phyloP scores from a whole-genome alignment of 176 grass and related monocot genomes.

The Carex myosuroides region DNA sequence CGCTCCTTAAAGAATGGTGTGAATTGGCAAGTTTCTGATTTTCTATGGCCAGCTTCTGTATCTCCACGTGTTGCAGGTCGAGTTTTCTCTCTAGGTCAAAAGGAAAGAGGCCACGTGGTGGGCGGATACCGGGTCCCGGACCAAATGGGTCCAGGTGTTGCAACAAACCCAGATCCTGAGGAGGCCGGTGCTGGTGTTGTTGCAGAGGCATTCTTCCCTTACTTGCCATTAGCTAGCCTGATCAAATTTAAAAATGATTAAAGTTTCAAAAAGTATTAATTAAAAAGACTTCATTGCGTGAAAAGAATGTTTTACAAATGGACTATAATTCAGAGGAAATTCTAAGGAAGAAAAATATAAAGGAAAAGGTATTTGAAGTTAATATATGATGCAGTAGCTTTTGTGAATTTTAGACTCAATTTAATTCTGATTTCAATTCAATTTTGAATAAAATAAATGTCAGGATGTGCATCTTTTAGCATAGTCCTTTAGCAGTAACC shows the following conservation, averaged over 20 bases:
- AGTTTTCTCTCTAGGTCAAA: conserved; percentile 92
- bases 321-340: not conserved
- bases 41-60: conserved; percentile 75
- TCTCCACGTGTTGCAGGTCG: conserved; percentile 46
- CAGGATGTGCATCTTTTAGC: not conserved
- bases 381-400: not conserved
- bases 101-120: conserved; percentile 39
- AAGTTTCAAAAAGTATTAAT: not conserved
- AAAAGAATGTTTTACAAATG: not conserved
- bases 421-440: not conserved
- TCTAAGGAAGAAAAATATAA: not conserved
- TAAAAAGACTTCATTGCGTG: not conserved
- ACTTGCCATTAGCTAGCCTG: conserved; percentile 36
- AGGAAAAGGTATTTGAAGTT: not conserved
- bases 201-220: conserved; percentile 48
- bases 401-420: not conserved
- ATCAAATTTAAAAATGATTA: conserved; percentile 11
- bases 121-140: conserved; percentile 35
- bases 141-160: conserved; percentile 52
- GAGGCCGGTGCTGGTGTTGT: conserved; percentile 36
- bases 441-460: not conserved
- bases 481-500: not conserved
- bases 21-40: conserved; percentile 59
- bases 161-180: conserved; percentile 38
- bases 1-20: conserved; percentile 56